Base-by-base conservation (phyloP, 75 land plant genomes). In the Pinus albicaulis region DNA sequence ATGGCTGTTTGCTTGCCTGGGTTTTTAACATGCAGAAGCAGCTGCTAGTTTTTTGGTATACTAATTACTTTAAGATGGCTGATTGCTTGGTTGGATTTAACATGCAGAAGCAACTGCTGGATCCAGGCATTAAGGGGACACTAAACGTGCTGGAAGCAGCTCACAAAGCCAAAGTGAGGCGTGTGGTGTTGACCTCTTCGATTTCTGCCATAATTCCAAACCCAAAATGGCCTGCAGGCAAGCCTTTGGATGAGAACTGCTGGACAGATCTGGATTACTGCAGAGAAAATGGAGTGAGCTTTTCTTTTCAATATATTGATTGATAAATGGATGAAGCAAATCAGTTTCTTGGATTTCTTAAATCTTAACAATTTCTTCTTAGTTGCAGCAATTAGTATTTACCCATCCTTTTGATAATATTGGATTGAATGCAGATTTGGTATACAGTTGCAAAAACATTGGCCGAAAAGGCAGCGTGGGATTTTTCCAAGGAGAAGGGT, bases 51-150 rank as follows among this genome's bases (percentile, higher is more conserved):
- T 31, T 31, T 31, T 31, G 31, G 31, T 31, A 31, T 31, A 31
- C 4, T 7, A 44, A 44, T 44, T 44, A 44, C 48, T 7, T 44
- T 44, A 44, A 44, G 10, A 44, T 44, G 48, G 7, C 10, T 44
- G 7, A 44, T 44, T 6, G 48, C 8, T 44, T 44, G 1, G 48
- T 6, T 44, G 48, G 48, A 7, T 44, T 44, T 44, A 44, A 44
- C 48, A 57, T 68, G 73, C 79, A 71, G 95, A 75, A 68, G 56
- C 80, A 88, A 72, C 76, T 95, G 48, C 70, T 95, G 58, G 86
- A 79, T 52, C 98, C 95, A 3, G 98, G 95, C n/a, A 78, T 95
- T 28, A 80, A 90, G 66, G 98, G 98, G 3, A 95, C 95, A 0
- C 48, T 81, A 25, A 95, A 94, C 82, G 93, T 94, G 61, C 78